Percentiles rank a stretch among this genome's conserved stretches.
phyloP scores from a whole-genome alignment of 1,284 basidiomycete genomes.

The Tetrapyrgos nigripes region DNA sequence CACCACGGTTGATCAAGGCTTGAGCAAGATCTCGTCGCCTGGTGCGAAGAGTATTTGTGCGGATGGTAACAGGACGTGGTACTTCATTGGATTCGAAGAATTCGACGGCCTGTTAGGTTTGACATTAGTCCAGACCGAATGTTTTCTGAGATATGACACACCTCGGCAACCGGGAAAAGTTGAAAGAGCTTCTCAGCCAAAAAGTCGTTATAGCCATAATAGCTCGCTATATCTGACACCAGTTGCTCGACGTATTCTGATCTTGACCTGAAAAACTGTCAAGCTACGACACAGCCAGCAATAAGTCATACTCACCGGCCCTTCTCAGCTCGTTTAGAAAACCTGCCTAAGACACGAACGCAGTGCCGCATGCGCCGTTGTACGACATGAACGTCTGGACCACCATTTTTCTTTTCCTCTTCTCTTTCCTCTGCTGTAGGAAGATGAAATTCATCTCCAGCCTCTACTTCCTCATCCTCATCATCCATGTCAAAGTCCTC shows the following conservation, averaged over 20 bases:
- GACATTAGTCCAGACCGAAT: conserved; percentile 6
- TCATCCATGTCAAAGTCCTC: conserved; percentile 63
- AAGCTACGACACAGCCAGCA: conserved; percentile 3
- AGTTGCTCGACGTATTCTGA: conserved; percentile 93
- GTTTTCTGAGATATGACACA: conserved; percentile 32
- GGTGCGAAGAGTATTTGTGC: conserved; percentile 96
- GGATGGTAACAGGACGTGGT: conserved; percentile 95
- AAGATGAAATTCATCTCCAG: conserved; percentile 70
- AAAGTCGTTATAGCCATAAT: conserved; percentile 99
- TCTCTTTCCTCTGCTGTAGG: conserved; percentile 86
- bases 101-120: conserved; percentile 79
- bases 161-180: conserved; percentile 93
- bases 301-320: conserved; percentile 64
- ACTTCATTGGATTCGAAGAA: conserved; percentile 99
- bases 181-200: conserved; percentile 94
- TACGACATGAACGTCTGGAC: conserved; percentile 82
- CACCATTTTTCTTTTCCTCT: conserved; percentile 75
- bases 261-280: conserved; percentile 62
- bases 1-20: conserved; percentile 93
- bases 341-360: conserved; percentile 81
- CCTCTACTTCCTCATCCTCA: conserved; percentile 64
- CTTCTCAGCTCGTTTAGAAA: conserved; percentile 69
- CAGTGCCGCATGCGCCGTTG: conserved; percentile 92
- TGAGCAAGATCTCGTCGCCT: conserved; percentile 95
- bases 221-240: conserved; percentile 87